Base-by-base conservation (phyloP, 2,329 filamentous ascomycete species). In the Exophiala aquamarina region DNA sequence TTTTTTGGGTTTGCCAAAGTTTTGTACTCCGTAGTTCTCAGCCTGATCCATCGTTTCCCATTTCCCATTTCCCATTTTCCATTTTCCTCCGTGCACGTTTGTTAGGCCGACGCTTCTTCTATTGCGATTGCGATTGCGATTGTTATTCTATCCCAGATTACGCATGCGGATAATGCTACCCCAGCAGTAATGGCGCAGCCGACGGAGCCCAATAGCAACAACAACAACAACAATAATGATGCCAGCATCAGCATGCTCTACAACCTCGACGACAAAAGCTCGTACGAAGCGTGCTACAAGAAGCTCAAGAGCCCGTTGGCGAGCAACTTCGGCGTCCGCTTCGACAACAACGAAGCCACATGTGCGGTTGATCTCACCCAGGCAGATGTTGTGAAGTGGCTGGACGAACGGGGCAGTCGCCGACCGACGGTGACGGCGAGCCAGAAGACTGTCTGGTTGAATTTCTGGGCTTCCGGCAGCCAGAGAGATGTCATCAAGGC, bases 241-340 rank as follows among this genome's bases (percentile, higher is more conserved):
- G 9, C 28, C 28, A 31, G n/a, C 28, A 9, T 31, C 28, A n/a
- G n/a, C 28, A 31, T 23, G 15, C 15, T 41, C 4, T 50, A 61
- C 17, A 57, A 70, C 44, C 70, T 72, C 17, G 70, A 72, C 31
- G 60, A 69, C 17, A 48, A 59, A 10, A 40, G 19, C 3, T 52
- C 65, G 47, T 70, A 70, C 47, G 39, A 39, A 14, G 23, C 47
- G 3, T 68, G 64, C 38, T 54, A 63, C 39, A 50, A 52, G 5
- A 56, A 52, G 10, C 50, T 72, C 4, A 36, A 60, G 29, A 56
- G 64, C 34, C 50, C 62, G 10, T 47, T 49, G 2, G 70, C 68
- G 0, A 53, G 51, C 10, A 73, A 71, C 51, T 73, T 73, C 46
- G 62, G 70, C 19, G 58, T 72, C 29, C 68, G 72, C 51, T 73